These are phyloP conservation scores for Backusella sp. DNA, from an alignment of 192 early-diverging fungal species.

Conservation along the genomic window DNA sequence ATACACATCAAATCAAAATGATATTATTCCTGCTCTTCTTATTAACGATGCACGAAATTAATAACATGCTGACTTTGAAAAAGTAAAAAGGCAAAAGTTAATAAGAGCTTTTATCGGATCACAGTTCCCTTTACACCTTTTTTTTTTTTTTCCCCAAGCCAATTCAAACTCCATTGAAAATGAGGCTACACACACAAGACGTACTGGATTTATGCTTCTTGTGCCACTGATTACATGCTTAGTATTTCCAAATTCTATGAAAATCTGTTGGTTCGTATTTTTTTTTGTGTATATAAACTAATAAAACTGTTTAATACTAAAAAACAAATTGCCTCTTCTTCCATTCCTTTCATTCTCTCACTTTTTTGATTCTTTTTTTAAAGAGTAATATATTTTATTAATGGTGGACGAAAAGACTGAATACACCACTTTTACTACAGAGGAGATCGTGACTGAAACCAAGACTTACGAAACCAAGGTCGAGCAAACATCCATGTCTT, in stretches of 20 bases:
- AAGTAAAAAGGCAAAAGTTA: neutral
- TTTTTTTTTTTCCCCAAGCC: neutral
- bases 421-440: conserved; percentile 1
- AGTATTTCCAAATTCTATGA: neutral
- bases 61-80: neutral
- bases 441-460: conserved; percentile 6
- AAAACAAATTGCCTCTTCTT: neutral
- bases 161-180: conserved; percentile 5
- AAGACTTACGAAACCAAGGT: neutral
- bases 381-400: neutral
- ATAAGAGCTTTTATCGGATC: neutral
- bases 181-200: neutral
- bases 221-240: neutral
- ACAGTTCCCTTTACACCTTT: neutral
- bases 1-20: neutral
- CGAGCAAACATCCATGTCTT: conserved; percentile 6
- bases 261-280: neutral
- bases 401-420: conserved; percentile 10
- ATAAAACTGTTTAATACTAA: conserved; percentile 1
- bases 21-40: neutral
- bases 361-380: neutral
- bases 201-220: conserved; percentile 2
- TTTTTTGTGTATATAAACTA: neutral
- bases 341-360: neutral
- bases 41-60: neutral